These are phyloP conservation scores for Aspergillus kassunensis DNA, from an alignment of 495 filamentous ascomycete species.

Conservation along the genomic window DNA sequence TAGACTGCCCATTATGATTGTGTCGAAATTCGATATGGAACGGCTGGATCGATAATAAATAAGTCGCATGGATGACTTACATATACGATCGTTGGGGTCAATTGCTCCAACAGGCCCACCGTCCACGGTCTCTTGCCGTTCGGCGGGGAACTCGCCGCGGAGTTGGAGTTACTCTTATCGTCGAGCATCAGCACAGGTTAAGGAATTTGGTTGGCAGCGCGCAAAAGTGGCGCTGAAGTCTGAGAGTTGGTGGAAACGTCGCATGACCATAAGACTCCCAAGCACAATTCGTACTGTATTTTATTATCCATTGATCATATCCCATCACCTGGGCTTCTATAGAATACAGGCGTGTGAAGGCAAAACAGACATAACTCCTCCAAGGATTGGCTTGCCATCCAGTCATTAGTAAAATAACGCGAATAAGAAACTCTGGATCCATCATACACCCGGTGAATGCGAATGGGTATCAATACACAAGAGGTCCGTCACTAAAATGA, in stretches of 20 bases:
- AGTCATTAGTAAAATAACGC: conserved; percentile 11
- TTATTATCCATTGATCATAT: too few species aligned
- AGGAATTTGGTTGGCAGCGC: background rate
- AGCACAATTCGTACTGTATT: too few species aligned
- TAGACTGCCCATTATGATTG: conserved; percentile 18
- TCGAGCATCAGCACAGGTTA: background rate
- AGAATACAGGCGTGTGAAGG: conserved; percentile 2
- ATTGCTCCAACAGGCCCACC: too few species aligned
- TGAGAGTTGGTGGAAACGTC: background rate
- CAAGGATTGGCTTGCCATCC: background rate
- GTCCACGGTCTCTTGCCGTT: too few species aligned
- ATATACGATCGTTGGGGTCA: too few species aligned
- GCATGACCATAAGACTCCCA: too few species aligned
- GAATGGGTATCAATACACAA: conserved; percentile 30
- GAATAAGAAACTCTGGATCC: background rate
- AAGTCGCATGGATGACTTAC: too few species aligned
- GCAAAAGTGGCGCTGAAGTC: conserved; percentile 10
- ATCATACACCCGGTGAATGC: conserved; percentile 27
- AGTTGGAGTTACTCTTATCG: too few species aligned
- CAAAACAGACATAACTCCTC: conserved; percentile 9
- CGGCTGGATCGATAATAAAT: too few species aligned
- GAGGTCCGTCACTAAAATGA: background rate
- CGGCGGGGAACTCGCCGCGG: too few species aligned
- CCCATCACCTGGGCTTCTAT: too few species aligned
- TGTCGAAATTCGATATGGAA: too few species aligned